Evolutionary conservation across 495 filamentous ascomycete species (phyloP).

Genomic region (Penicillium herquei): DNA sequence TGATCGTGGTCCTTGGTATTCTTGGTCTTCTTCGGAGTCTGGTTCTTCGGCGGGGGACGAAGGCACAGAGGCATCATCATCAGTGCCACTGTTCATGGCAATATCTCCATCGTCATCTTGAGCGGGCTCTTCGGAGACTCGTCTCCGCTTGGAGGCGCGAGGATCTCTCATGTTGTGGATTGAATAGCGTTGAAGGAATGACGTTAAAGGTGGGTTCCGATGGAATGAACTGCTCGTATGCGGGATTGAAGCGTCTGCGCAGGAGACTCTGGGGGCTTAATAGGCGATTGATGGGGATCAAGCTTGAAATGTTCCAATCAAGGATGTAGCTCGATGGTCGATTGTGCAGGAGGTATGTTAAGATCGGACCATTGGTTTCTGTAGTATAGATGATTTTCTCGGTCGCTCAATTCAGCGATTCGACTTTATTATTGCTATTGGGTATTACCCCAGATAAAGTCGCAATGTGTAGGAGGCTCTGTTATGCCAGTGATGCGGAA

Average conservation of each 20-base stretch:
- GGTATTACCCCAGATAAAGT: too few species aligned
- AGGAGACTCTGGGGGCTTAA: not conserved
- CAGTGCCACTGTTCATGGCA: slow-evolving; percentile 26
- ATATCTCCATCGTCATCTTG: slow-evolving; percentile 39
- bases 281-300: not conserved
- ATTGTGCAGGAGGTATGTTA: slow-evolving; percentile 9
- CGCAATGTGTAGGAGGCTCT: too few species aligned
- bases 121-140: slow-evolving; percentile 29
- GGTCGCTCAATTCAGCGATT: not conserved
- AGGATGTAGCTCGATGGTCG: slow-evolving; percentile 1
- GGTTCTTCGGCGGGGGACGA: slow-evolving; percentile 17
- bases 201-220: not conserved
- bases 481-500: too few species aligned
- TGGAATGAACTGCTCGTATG: not conserved
- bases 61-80: slow-evolving; percentile 17
- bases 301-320: not conserved
- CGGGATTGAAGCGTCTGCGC: too few species aligned
- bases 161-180: slow-evolving; percentile 34
- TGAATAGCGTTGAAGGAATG: not conserved
- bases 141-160: slow-evolving; percentile 41
- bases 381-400: not conserved
- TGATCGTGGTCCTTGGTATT: slow-evolving; percentile 18
- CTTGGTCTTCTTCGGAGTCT: slow-evolving; percentile 16
- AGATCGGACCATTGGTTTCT: not conserved
- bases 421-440: too few species aligned